Conservation (phyloP, 1,139 yeast species). For the Lodderomyces oxycetoniae region DNA sequence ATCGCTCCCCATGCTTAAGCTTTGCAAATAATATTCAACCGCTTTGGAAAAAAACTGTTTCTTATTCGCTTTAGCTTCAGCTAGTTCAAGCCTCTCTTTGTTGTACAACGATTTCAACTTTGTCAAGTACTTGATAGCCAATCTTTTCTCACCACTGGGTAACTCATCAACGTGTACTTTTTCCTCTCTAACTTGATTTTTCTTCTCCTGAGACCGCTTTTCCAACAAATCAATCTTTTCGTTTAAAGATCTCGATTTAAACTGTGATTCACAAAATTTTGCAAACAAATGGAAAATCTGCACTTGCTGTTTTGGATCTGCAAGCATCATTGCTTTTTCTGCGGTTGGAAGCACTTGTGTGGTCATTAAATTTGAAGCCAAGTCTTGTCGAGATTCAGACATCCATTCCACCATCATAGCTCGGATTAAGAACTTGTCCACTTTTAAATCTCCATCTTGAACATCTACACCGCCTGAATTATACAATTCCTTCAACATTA, state of each 20-base stretch:
- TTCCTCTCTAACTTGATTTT: constrained; percentile 46
- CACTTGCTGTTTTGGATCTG: constrained; percentile 26
- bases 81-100: constrained; percentile 47
- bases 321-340: constrained; percentile 16
- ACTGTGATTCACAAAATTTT: constrained; percentile 68
- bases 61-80: constrained; percentile 31
- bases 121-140: constrained; percentile 47
- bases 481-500: constrained; percentile 34
- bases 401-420: constrained; percentile 69
- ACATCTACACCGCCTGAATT: constrained; percentile 17
- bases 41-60: constrained; percentile 51
- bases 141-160: constrained; percentile 41
- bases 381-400: constrained; percentile 63
- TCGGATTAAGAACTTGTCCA: constrained; percentile 29
- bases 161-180: constrained; percentile 40
- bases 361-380: constrained; percentile 53
- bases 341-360: constrained; percentile 49
- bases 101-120: constrained; percentile 45
- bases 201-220: constrained; percentile 34
- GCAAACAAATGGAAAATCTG: constrained; percentile 60
- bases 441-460: constrained; percentile 19
- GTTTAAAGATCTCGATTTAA: constrained; percentile 39
- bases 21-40: constrained; percentile 53
- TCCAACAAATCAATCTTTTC: constrained; percentile 43
- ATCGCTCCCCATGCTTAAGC: constrained; percentile 44